phyloP scores from a whole-genome alignment of 192 early-diverging fungal species.

The Funneliformis mosseae region DNA sequence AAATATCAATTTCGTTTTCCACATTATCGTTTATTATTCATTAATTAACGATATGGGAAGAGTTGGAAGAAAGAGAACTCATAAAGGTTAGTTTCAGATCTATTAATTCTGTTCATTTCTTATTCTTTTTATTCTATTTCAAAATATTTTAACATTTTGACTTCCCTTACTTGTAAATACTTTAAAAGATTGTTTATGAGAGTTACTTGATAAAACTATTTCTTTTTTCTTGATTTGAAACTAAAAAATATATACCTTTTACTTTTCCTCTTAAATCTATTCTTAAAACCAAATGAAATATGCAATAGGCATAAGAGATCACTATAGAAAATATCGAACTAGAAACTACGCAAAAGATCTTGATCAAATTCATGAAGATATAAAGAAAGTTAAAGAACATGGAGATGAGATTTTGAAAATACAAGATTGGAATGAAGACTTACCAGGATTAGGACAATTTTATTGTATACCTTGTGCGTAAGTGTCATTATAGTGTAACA shows the following conservation, averaged over 20 bases:
- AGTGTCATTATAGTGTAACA: no score
- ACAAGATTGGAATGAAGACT: constrained; percentile 67
- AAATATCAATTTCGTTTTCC: background rate
- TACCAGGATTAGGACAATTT: constrained; percentile 89
- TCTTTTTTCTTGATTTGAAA: no score
- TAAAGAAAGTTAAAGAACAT: constrained; percentile 53
- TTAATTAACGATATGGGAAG: constrained; percentile 43
- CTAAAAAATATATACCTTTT: no score
- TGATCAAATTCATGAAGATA: constrained; percentile 93
- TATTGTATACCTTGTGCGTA: constrained; percentile 86
- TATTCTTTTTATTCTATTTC: background rate
- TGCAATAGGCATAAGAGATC: constrained; percentile 65
- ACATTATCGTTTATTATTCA: background rate
- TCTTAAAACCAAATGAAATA: no score
- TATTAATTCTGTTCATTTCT: background rate
- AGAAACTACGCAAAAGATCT: constrained; percentile 88
- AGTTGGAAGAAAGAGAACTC: constrained; percentile 55
- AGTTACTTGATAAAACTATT: no score
- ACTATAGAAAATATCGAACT: constrained; percentile 80
- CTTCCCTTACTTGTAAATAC: no score
- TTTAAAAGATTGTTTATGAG: no score
- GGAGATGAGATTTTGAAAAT: background rate
- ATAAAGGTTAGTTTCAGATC: constrained; percentile 39
- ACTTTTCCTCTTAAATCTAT: no score
- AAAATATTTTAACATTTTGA: background rate